phyloP scores from a whole-genome alignment of 805 yeast genomes.

The Hagleromyces aurorensis region DNA sequence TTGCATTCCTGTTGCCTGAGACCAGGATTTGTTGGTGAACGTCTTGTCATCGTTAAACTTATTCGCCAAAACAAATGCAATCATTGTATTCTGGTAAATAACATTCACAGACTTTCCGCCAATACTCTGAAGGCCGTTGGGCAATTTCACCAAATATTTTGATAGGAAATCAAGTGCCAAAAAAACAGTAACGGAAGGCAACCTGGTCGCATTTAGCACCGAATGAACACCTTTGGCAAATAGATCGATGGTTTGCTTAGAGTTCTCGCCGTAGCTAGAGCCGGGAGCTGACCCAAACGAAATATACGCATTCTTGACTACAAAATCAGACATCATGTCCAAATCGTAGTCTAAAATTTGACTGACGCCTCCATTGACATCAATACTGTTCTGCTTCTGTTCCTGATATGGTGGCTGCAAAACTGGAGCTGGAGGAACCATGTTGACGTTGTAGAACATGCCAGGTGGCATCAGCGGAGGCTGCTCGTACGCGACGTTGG shows the following conservation, averaged over 20 bases:
- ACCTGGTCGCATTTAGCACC: constrained; percentile 77
- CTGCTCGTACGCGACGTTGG: no score
- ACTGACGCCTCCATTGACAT: constrained; percentile 62
- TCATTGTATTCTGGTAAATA: constrained; percentile 49
- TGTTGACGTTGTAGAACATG: constrained; percentile 7
- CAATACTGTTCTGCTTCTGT: constrained; percentile 10
- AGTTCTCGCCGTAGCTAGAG: constrained; percentile 13
- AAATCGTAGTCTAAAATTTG: constrained; percentile 75
- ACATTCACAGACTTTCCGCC: constrained; percentile 31
- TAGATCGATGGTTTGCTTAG: constrained; percentile 22
- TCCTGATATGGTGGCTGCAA: constrained; percentile 9
- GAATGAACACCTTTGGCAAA: constrained; percentile 55
- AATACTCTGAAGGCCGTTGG: constrained; percentile 27
- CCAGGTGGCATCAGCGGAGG: constrained; percentile 7
- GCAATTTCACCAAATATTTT: constrained; percentile 42
- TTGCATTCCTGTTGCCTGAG: constrained; percentile 83
- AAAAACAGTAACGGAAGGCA: constrained; percentile 75
- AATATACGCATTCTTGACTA: constrained; percentile 66
- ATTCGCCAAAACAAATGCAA: constrained; percentile 76
- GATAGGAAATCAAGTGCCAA: constrained; percentile 73
- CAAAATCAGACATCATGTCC: constrained; percentile 68
- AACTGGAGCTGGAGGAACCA: constrained; percentile 8
- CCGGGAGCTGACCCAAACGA: constrained; percentile 43
- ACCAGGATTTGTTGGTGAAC: constrained; percentile 91
- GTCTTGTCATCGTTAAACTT: constrained; percentile 96